Percentiles rank a stretch among this genome's conserved stretches.
These are phyloP conservation scores for Ehretia macrophylla DNA, from an alignment of 257 asterid species.

Conservation along the genomic window DNA sequence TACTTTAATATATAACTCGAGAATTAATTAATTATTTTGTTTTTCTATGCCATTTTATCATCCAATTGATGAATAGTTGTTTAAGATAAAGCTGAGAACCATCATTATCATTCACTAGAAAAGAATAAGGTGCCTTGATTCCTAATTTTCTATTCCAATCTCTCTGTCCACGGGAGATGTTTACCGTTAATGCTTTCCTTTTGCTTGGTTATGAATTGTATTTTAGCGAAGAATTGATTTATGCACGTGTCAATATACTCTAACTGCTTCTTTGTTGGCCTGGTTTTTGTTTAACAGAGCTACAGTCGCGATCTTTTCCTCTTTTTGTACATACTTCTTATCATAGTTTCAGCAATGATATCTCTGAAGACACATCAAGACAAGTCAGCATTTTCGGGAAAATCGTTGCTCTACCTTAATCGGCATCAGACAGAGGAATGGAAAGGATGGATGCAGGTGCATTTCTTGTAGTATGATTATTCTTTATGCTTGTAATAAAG, in stretches of 20 bases:
- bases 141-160: too few species aligned
- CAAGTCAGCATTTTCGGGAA: slow-evolving; percentile 87
- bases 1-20: too few species aligned
- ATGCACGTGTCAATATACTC: slow-evolving; percentile 6
- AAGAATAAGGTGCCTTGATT: too few species aligned
- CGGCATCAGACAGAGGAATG: slow-evolving; percentile 98
- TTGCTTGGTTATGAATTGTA: too few species aligned
- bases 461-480: slow-evolving; percentile 6
- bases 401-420: slow-evolving; percentile 76
- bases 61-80: too few species aligned
- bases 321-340: slow-evolving; percentile 73
- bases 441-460: slow-evolving; percentile 99
- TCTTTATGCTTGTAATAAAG: background rate
- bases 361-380: slow-evolving; percentile 85
- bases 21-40: too few species aligned
- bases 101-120: too few species aligned
- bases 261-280: slow-evolving; percentile 16
- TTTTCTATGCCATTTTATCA: too few species aligned
- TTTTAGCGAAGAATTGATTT: too few species aligned
- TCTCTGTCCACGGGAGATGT: too few species aligned
- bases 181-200: too few species aligned
- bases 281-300: slow-evolving; percentile 56
- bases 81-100: too few species aligned
- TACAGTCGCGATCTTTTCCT: slow-evolving; percentile 91
- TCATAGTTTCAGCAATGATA: slow-evolving; percentile 79